Evolutionary conservation across 140 eudicot genomes (phyloP), one percentile per base, ranked within the genome.

Genomic region (Oenanthe javanica): DNA sequence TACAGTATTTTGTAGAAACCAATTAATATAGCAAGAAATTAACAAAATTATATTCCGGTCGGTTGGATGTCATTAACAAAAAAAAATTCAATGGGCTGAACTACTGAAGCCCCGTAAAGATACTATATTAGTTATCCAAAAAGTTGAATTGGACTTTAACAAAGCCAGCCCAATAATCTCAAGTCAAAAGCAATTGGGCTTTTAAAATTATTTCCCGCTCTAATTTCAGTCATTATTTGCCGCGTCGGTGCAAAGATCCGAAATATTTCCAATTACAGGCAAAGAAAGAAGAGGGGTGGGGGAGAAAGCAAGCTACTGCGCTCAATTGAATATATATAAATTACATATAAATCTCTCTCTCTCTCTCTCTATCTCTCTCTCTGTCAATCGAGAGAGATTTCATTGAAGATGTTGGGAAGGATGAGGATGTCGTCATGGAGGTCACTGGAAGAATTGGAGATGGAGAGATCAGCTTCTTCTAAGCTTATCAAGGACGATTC

Each of bases 401-500:
- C 48, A 72, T 4, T 42, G 76, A 82, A 83, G 49, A 83, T 93
- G 97, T 79, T 93, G 43, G 98, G 98, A 45, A 88, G 97, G 74
- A 88, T 91, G 25, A 80, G 98, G 66, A 43, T 89, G 21, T 86
- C 93, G 38, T 70, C 98, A 3, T 79, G 86, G 84, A 87, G 83
- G 72, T 89, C 98, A 59, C 77, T 88, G 59, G 88, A 88, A 74
- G 84, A 74, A 25, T 67, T 93, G 73, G 98, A 93, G 69, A 52
- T 89, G 88, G 94, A 93, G 81, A 83, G 94, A n/a, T 82, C 86
- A 1, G 81, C 91, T 52, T 73, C 93, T 40, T 80, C 90, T 52
- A 93, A 93, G 91, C 84, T 88, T 84, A 85, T 83, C 85, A 91
- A 93, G 80, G 87, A 86, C 81, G 98, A 93, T 63, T 87, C 94